Evolutionary conservation across 2,329 filamentous ascomycete genomes (phyloP).

Genomic region (Epichloe sylvatica): DNA sequence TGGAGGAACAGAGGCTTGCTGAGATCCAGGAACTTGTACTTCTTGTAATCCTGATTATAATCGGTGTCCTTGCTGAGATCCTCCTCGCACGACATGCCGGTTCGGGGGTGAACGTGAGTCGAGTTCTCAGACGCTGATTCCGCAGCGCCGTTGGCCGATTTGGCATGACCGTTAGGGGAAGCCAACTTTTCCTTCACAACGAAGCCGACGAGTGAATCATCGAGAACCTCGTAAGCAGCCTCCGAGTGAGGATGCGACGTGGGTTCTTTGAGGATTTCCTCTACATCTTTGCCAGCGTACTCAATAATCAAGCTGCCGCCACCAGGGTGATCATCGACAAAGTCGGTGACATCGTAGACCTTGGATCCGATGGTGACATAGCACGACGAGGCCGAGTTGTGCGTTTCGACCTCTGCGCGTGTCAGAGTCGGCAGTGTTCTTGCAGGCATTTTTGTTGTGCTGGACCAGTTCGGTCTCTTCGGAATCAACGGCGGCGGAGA

Average conservation of each 20-base stretch:
- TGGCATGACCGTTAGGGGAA: slow-evolving; percentile 11
- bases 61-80: slow-evolving; percentile 84
- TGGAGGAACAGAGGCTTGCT: slow-evolving; percentile 73
- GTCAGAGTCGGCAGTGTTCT: slow-evolving; percentile 74
- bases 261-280: slow-evolving; percentile 67
- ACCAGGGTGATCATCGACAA: slow-evolving; percentile 80
- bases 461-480: background rate
- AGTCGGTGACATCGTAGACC: slow-evolving; percentile 90
- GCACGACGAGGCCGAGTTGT: slow-evolving; percentile 70
- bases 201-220: slow-evolving; percentile 76
- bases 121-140: slow-evolving; percentile 15
- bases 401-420: slow-evolving; percentile 63
- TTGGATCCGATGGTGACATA: slow-evolving; percentile 83
- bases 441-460: slow-evolving; percentile 50
- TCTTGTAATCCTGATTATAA: slow-evolving; percentile 59
- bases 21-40: slow-evolving; percentile 87
- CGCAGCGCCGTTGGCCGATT: slow-evolving; percentile 17
- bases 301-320: slow-evolving; percentile 79
- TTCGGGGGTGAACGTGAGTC: slow-evolving; percentile 41
- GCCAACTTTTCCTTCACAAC: slow-evolving; percentile 45
- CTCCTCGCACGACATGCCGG: slow-evolving; percentile 79
- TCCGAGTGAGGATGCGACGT: slow-evolving; percentile 78
- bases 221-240: slow-evolving; percentile 86
- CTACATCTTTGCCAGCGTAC: slow-evolving; percentile 78
- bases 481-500: background rate